Base-by-base conservation (phyloP, 768 basidiomycete species). In the Suillus weaverae region DNA sequence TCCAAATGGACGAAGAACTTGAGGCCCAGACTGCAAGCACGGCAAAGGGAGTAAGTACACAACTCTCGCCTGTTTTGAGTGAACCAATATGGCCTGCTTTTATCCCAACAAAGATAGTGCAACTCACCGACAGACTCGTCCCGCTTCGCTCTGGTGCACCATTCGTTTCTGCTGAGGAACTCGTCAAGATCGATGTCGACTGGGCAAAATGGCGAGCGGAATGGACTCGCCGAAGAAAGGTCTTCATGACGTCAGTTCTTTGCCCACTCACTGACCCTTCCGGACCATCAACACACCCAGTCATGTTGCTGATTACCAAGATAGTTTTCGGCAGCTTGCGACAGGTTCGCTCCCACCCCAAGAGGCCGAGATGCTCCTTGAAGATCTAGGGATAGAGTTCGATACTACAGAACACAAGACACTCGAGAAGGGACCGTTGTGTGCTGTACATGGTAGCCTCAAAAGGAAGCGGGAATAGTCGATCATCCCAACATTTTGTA, bases 181-280 rank as follows among this genome's bases (percentile, higher is more conserved):
- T 92, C 20, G 84, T 83, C 20, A 78, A 81, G 65, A 79, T 95
- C 61, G 89, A 95, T 65, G 73, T 76, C 1, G 91, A 95, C 38
- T 95, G 94, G 90, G 77, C 70, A 7, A 86, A 84, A 71, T 96
- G 94, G 94, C 81, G 90, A 66, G 81, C 83, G 4, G 90, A 95
- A 78, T 97, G 95, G 95, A 75, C 85, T 39, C 81, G 84, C 32
- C 82, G 95, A 62, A 86, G 84, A 72, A 95, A 91, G 72, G 78
- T 90, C 4, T 97, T 94, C 55, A 74, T 32, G 32, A 70, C 74
- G 74, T 75, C 44, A 71, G 75, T 75, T 41, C 13, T 65, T 64
- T 62, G 60, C 53, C 46, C 8, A n/a, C 57, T 10, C 30, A 36
- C 39, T 32, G 20, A 50, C 26, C 10, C 26, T 57, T 48, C 18